Evolutionary conservation across 352 stramenopile genomes (phyloP).

Genomic region (Phytopythium delawarense): DNA sequence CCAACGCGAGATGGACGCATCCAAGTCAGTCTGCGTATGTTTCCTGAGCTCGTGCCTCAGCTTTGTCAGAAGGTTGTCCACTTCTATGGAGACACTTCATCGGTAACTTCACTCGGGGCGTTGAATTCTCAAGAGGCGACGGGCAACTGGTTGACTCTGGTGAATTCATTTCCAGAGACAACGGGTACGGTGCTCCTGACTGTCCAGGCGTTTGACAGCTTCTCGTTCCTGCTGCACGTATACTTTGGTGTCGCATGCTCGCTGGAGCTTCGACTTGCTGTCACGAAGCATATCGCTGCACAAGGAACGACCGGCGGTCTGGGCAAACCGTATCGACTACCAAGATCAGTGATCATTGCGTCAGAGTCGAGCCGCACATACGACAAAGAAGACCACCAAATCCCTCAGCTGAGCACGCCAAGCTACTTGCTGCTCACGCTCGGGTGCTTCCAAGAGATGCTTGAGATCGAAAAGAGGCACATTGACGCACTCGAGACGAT

Average conservation of each 20-base stretch:
- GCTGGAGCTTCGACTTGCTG: conserved; percentile 10
- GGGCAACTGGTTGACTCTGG: neutral
- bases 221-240: conserved; percentile 21
- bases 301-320: neutral
- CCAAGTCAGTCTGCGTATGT: conserved; percentile 5
- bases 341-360: neutral
- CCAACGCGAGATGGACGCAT: conserved; percentile 6
- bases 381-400: neutral
- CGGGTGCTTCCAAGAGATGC: conserved; percentile 19
- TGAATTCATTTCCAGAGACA: conserved; percentile 14
- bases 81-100: neutral
- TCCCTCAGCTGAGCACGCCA: neutral
- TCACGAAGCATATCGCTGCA: conserved; percentile 10
- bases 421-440: conserved; percentile 26
- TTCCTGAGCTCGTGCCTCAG: conserved; percentile 2
- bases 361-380: neutral
- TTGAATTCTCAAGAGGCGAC: neutral
- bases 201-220: conserved; percentile 22
- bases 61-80: neutral
- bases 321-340: neutral
- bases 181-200: conserved; percentile 19
- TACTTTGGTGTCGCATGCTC: conserved; percentile 26
- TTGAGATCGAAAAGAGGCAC: conserved; percentile 28
- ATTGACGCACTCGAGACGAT: conserved; percentile 32
- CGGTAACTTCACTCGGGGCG: too few relatives aligned